phyloP scores from a whole-genome alignment of 108 stramenopile species.

The Conticribra weissflogii region DNA sequence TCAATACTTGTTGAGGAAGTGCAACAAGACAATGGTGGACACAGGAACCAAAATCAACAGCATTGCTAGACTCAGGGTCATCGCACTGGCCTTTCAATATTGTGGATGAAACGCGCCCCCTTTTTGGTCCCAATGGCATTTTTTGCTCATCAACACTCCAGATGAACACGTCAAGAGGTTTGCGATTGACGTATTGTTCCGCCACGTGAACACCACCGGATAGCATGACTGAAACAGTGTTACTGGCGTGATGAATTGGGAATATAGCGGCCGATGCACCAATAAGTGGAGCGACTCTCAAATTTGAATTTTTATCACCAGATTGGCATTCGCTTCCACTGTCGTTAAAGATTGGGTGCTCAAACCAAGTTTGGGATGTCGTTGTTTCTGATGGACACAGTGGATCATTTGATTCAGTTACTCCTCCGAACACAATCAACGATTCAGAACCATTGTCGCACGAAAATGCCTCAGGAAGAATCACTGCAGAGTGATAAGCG shows the following conservation, averaged over 20 bases:
- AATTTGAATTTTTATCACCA: neutral
- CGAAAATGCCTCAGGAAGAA: constrained; percentile 1
- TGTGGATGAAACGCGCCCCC: constrained; percentile 9
- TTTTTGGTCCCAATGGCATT: neutral
- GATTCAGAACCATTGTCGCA: constrained; percentile 7
- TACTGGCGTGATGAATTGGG: neutral
- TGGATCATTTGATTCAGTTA: constrained; percentile 45
- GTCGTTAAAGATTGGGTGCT: neutral
- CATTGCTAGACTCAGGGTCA: too few relatives aligned
- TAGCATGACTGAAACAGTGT: neutral
- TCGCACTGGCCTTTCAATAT: too few relatives aligned
- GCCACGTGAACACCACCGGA: neutral
- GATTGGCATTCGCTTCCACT: neutral
- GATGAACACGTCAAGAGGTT: neutral
- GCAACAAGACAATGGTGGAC: constrained; percentile 60
- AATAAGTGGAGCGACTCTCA: neutral
- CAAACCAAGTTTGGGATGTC: neutral
- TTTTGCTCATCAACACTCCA: neutral
- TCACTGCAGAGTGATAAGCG: constrained; percentile 29
- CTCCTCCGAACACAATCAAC: constrained; percentile 55
- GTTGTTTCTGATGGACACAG: constrained; percentile 13
- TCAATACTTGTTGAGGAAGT: constrained; percentile 28
- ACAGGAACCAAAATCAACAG: constrained; percentile 57
- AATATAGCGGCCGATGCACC: neutral
- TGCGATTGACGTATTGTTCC: too few relatives aligned